Evolutionary conservation across 257 asterid genomes (phyloP).

Genomic region (Gentiana dahurica): DNA sequence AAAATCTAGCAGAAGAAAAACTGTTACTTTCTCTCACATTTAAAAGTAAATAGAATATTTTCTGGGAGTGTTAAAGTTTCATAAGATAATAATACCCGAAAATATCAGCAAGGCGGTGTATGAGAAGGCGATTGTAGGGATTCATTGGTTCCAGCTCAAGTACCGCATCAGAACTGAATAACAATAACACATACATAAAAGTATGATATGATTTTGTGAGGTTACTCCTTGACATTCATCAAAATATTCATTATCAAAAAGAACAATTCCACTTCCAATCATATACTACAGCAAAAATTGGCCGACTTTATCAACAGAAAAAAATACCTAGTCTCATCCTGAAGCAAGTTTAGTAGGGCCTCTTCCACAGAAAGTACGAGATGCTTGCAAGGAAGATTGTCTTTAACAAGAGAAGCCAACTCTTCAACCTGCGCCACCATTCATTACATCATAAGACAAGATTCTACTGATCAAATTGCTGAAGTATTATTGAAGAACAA

Average conservation of each 20-base stretch:
- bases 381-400: slow-evolving; percentile 77
- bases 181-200: too few species aligned
- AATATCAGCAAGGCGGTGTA: slow-evolving; percentile 91
- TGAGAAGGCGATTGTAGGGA: slow-evolving; percentile 68
- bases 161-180: slow-evolving; percentile 44
- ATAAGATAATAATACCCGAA: slow-evolving; percentile 41
- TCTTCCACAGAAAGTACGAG: slow-evolving; percentile 80
- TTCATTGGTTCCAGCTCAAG: slow-evolving; percentile 82
- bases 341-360: slow-evolving; percentile 54
- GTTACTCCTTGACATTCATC: too few species aligned
- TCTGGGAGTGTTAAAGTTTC: background rate
- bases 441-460: too few species aligned
- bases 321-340: slow-evolving; percentile 55
- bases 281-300: slow-evolving; percentile 4
- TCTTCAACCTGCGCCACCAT: slow-evolving; percentile 69
- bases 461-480: too few species aligned
- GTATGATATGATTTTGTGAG: too few species aligned
- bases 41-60: background rate
- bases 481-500: too few species aligned
- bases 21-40: slow-evolving; percentile 5
- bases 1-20: slow-evolving; percentile 43
- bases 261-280: too few species aligned
- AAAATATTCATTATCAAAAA: background rate
- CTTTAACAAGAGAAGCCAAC: slow-evolving; percentile 75
- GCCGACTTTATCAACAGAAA: slow-evolving; percentile 1